phyloP scores from a whole-genome alignment of 2,329 filamentous ascomycete species.

The Pseudopithomyces chartarum region DNA sequence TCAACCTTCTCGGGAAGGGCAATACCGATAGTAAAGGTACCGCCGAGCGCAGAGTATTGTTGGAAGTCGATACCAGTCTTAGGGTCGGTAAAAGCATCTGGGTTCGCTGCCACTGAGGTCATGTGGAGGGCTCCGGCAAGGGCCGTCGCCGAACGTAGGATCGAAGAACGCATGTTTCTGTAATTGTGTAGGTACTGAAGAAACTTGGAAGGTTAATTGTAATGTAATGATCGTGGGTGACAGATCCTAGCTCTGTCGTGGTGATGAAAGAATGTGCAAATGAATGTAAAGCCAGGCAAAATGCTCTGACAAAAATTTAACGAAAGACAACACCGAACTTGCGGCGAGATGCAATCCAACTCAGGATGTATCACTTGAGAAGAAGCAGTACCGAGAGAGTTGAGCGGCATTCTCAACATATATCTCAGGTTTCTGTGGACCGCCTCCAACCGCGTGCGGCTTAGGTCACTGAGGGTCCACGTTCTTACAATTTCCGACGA shows the following conservation, averaged over 20 bases:
- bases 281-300: conserved; percentile 15
- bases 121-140: conserved; percentile 13
- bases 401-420: conserved; percentile 11
- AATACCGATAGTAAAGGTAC: conserved; percentile 12
- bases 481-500: conserved; percentile 7
- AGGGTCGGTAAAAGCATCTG: conserved; percentile 18
- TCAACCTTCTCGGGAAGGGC: conserved; percentile 14
- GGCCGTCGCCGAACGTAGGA: conserved; percentile 15
- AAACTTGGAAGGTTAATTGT: neutral
- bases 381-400: conserved; percentile 4
- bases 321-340: conserved; percentile 18
- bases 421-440: conserved; percentile 8
- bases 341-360: conserved; percentile 8
- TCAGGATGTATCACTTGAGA: neutral
- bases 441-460: conserved; percentile 2
- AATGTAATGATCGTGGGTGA: conserved; percentile 2
- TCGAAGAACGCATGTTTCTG: conserved; percentile 14
- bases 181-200: conserved; percentile 1
- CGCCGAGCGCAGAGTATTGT: conserved; percentile 10
- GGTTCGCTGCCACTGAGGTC: conserved; percentile 8
- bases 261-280: conserved; percentile 13
- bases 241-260: conserved; percentile 13
- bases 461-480: conserved; percentile 5
- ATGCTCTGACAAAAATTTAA: conserved; percentile 12
- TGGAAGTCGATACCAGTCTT: conserved; percentile 19